Percentiles rank a stretch among this genome's conserved stretches.
phyloP scores from a whole-genome alignment of 1,139 yeast species.

The Pneumocystis oryctolagi region DNA sequence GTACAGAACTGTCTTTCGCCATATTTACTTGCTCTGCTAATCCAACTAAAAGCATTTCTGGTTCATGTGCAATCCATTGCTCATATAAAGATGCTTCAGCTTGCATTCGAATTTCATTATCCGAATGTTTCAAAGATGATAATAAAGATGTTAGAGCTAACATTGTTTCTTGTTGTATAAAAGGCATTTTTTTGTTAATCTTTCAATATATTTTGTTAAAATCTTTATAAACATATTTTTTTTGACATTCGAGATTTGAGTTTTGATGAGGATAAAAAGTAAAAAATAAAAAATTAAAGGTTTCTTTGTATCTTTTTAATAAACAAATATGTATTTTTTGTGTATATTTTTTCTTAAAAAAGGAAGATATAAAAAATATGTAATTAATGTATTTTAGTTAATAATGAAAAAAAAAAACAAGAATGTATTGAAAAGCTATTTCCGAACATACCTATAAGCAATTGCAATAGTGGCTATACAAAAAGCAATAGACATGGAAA shows the following conservation, averaged over 20 bases:
- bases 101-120: constrained; percentile 53
- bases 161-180: constrained; percentile 45
- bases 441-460: not conserved
- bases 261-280: not conserved
- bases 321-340: not conserved
- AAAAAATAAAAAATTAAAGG: not conserved
- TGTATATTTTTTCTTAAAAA: not conserved
- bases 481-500: not conserved
- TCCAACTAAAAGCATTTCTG: constrained; percentile 57
- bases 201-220: not conserved
- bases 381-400: not conserved
- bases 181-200: constrained; percentile 18
- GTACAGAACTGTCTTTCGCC: constrained; percentile 40
- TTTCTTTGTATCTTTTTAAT: not conserved
- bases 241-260: not conserved
- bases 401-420: not conserved
- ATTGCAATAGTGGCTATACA: not conserved
- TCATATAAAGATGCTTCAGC: constrained; percentile 64
- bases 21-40: constrained; percentile 65
- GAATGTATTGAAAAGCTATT: not conserved
- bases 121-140: constrained; percentile 58
- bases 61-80: constrained; percentile 50
- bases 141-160: constrained; percentile 44
- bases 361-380: not conserved
- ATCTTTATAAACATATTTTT: not conserved